These are phyloP conservation scores for Coemansia sp. DNA, from an alignment of 192 early-diverging fungal genomes.

Conservation along the genomic window DNA sequence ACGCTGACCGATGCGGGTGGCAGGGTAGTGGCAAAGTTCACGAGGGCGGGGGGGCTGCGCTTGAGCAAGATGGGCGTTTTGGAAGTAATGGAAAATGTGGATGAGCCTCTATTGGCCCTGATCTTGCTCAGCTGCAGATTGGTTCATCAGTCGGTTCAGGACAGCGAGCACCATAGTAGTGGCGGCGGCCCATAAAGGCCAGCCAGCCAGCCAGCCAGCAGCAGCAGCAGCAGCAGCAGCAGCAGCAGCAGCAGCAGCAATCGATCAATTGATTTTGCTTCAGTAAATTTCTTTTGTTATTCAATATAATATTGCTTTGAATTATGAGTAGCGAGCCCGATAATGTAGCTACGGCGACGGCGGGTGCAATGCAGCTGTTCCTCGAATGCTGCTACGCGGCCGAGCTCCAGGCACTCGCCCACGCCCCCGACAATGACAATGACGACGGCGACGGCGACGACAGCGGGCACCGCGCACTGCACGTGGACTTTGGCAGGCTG, in stretches of 20 bases:
- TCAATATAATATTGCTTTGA: background rate
- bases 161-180: background rate
- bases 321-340: background rate
- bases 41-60: too few species aligned
- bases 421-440: too few species aligned
- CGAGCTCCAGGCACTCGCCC: background rate
- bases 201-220: too few species aligned
- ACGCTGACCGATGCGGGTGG: too few species aligned
- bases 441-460: too few species aligned
- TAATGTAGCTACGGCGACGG: background rate
- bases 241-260: too few species aligned
- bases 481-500: constrained; percentile 25
- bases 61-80: too few species aligned
- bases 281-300: background rate
- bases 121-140: too few species aligned
- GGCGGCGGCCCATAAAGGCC: background rate
- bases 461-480: background rate
- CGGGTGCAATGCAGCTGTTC: constrained; percentile 25
- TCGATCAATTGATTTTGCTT: background rate
- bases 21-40: too few species aligned
- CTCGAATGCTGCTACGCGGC: constrained; percentile 5
- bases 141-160: background rate
- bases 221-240: too few species aligned
- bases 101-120: too few species aligned
- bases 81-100: too few species aligned